Conservation (phyloP, 2,329 filamentous ascomycete genomes). For the Stagonosporopsis cucurbitacearum region DNA sequence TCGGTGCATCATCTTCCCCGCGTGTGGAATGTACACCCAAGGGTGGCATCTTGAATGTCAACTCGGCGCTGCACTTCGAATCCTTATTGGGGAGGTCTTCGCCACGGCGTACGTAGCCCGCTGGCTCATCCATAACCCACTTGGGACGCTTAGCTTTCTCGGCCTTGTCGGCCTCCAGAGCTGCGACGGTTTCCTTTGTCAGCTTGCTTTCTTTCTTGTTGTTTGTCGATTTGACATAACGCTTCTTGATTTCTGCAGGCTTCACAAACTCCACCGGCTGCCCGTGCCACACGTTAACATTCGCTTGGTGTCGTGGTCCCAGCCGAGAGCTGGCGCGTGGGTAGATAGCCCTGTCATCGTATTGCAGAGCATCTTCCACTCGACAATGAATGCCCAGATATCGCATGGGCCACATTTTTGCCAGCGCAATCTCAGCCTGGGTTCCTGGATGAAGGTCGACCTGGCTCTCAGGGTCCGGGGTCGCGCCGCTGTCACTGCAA, state of each 20-base stretch:
- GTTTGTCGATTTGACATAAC: constrained; percentile 65
- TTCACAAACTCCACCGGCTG: constrained; percentile 90
- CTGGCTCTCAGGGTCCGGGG: constrained; percentile 56
- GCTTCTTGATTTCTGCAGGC: constrained; percentile 82
- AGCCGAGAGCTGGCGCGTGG: constrained; percentile 92
- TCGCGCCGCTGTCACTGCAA: constrained; percentile 67
- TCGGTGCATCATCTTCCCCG: constrained; percentile 52
- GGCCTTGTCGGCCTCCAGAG: constrained; percentile 80
- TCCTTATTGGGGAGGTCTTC: constrained; percentile 78
- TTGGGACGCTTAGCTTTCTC: constrained; percentile 83
- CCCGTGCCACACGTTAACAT: constrained; percentile 83
- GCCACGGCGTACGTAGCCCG: constrained; percentile 83
- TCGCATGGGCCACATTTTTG: constrained; percentile 93
- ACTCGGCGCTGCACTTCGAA: constrained; percentile 73
- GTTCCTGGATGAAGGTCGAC: constrained; percentile 70
- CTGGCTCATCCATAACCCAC: constrained; percentile 91
- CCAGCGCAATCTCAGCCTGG: constrained; percentile 87
- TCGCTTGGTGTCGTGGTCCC: constrained; percentile 89
- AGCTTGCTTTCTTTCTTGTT: constrained; percentile 79
- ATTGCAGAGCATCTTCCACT: constrained; percentile 92
- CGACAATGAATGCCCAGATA: constrained; percentile 96
- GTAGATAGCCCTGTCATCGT: constrained; percentile 92
- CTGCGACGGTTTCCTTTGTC: constrained; percentile 79
- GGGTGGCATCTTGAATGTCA: constrained; percentile 78
- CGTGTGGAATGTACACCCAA: constrained; percentile 56